Conservation (phyloP, 1,284 basidiomycete genomes). For the Austroboletus niveus region DNA sequence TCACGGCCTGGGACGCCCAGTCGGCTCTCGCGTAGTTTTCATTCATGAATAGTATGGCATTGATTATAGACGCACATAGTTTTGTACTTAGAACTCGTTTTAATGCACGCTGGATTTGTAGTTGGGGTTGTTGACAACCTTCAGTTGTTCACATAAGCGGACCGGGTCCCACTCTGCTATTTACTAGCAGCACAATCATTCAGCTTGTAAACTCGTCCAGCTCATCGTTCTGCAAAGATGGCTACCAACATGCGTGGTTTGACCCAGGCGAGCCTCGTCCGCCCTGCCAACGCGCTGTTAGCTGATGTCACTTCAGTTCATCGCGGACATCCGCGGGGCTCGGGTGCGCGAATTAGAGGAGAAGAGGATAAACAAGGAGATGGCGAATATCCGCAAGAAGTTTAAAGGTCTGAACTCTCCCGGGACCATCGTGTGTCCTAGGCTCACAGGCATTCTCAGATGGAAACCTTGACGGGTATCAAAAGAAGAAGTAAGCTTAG, state of each 20-base stretch:
- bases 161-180: no score
- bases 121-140: no score
- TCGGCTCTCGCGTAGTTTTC: constrained; percentile 37
- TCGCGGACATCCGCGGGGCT: constrained; percentile 95
- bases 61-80: constrained; percentile 9
- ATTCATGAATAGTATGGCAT: constrained; percentile 18
- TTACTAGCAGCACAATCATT: not conserved
- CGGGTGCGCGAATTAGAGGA: constrained; percentile 89
- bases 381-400: constrained; percentile 99
- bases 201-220: not conserved
- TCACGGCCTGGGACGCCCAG: constrained; percentile 70
- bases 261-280: constrained; percentile 65
- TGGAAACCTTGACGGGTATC: constrained; percentile 95
- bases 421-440: not conserved
- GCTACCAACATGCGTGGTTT: constrained; percentile 87
- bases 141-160: no score
- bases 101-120: constrained; percentile 15
- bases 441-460: constrained; percentile 48
- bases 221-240: constrained; percentile 46
- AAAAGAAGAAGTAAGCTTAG: constrained; percentile 91
- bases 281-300: constrained; percentile 1
- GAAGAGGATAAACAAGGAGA: constrained; percentile 98
- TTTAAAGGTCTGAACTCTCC: constrained; percentile 75
- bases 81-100: constrained; percentile 17
- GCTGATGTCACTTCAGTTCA: constrained; percentile 64